phyloP scores from a whole-genome alignment of 2,329 filamentous ascomycete species.

The Fusarium dimerum region DNA sequence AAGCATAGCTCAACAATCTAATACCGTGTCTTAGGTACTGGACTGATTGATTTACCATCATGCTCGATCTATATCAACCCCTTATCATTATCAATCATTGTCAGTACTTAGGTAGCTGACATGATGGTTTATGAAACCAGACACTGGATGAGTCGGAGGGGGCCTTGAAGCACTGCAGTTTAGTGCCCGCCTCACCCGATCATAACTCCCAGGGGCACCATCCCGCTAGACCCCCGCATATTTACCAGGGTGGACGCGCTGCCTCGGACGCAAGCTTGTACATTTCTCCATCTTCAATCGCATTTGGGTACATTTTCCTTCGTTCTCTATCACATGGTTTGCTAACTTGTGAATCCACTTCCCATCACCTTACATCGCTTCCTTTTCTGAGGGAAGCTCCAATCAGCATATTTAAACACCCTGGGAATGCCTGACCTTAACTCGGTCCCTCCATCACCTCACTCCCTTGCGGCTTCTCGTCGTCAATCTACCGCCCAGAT shows the following conservation, averaged over 20 bases:
- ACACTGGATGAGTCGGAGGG: conserved; percentile 5
- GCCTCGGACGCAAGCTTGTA: conserved; percentile 2
- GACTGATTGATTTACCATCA: too few relatives aligned
- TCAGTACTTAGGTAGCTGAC: too few relatives aligned
- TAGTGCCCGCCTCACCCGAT: conserved; percentile 23
- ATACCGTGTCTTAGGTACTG: too few relatives aligned
- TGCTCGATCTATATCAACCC: too few relatives aligned
- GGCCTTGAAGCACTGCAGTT: conserved; percentile 9
- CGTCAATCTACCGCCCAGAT: conserved; percentile 48
- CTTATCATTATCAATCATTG: neutral
- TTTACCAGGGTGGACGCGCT: conserved; percentile 11
- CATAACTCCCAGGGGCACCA: conserved; percentile 13
- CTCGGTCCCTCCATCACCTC: conserved; percentile 54
- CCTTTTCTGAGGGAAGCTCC: neutral
- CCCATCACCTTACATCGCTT: neutral
- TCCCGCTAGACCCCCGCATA: conserved; percentile 21
- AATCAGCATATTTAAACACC: conserved; percentile 6
- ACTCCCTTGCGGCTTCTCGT: conserved; percentile 43
- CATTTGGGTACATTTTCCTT: neutral
- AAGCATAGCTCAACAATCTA: neutral
- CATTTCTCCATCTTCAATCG: neutral
- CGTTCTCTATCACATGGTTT: too few relatives aligned
- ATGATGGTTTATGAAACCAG: conserved; percentile 1
- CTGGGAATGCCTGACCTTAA: conserved; percentile 56
- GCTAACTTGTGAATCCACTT: neutral